These are phyloP conservation scores for Thermochaetoides thermophila DNA, from an alignment of 495 filamentous ascomycete genomes.

Conservation along the genomic window DNA sequence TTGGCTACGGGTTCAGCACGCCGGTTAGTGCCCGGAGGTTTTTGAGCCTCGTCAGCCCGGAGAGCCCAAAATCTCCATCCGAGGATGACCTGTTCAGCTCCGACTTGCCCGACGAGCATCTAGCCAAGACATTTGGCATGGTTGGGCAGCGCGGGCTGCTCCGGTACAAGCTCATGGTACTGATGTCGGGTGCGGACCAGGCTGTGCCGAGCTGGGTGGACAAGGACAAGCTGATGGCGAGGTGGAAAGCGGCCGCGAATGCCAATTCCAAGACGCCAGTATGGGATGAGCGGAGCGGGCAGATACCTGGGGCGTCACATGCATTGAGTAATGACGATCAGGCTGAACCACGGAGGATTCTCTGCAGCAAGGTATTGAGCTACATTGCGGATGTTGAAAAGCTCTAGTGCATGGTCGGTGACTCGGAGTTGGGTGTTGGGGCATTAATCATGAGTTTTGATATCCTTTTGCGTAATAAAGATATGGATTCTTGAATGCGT, in stretches of 20 bases:
- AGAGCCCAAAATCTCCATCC: slow-evolving; percentile 32
- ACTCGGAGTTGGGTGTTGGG: too few species aligned
- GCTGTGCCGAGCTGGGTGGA: slow-evolving; percentile 46
- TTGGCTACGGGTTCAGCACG: slow-evolving; percentile 23
- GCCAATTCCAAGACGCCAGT: slow-evolving; percentile 3
- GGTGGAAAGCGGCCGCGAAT: slow-evolving; percentile 31
- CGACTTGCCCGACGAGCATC: slow-evolving; percentile 43
- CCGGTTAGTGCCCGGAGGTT: slow-evolving; percentile 47
- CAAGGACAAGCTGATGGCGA: slow-evolving; percentile 41
- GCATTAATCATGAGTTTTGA: too few species aligned
- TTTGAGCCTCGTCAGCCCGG: slow-evolving; percentile 43
- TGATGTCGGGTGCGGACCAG: slow-evolving; percentile 52
- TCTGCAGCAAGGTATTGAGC: slow-evolving; percentile 22
- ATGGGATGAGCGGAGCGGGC: slow-evolving; percentile 28
- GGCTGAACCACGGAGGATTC: slow-evolving; percentile 24
- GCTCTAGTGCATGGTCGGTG: too few species aligned
- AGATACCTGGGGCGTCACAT: slow-evolving; percentile 33
- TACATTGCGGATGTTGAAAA: slow-evolving; percentile 12
- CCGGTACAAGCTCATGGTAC: slow-evolving; percentile 19
- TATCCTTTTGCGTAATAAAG: too few species aligned
- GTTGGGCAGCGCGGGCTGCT: slow-evolving; percentile 34
- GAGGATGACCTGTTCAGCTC: slow-evolving; percentile 69
- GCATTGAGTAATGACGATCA: slow-evolving; percentile 33
- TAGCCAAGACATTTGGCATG: slow-evolving; percentile 47
- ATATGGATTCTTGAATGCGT: too few species aligned